Conservation (phyloP, 2,329 filamentous ascomycete genomes). For the Rhynchosporium agropyri region DNA sequence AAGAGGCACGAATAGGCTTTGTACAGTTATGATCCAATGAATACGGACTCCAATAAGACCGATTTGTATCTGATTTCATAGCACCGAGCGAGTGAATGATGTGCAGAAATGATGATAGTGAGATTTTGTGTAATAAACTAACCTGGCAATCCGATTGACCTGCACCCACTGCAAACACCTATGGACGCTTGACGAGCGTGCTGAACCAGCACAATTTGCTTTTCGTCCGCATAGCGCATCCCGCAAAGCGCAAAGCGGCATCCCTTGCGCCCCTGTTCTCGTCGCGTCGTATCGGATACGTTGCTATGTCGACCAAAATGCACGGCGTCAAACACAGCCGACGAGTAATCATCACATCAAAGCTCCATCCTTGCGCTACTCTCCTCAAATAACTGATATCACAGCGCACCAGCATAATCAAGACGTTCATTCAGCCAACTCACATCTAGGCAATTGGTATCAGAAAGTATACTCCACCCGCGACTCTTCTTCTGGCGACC, state of each 20-base stretch:
- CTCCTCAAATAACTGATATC: neutral
- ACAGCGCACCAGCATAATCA: neutral
- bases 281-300: slow-evolving; percentile 1
- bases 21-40: slow-evolving; percentile 39
- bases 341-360: slow-evolving; percentile 1
- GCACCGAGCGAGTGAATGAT: slow-evolving; percentile 16
- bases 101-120: neutral
- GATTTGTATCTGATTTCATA: slow-evolving; percentile 16
- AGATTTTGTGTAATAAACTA: neutral
- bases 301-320: slow-evolving; percentile 8
- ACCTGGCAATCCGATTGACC: slow-evolving; percentile 13
- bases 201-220: slow-evolving; percentile 11
- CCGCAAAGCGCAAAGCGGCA: too few species aligned
- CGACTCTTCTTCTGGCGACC: neutral
- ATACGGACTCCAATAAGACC: slow-evolving; percentile 29
- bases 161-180: neutral
- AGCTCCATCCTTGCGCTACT: neutral
- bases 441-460: neutral
- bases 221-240: neutral
- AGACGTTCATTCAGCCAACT: neutral
- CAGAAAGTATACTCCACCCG: neutral
- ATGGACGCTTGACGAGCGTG: neutral
- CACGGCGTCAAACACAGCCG: slow-evolving; percentile 6
- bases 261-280: neutral
- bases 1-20: slow-evolving; percentile 21